Evolutionary conservation across 768 basidiomycete genomes (phyloP).

Genomic region (Hygrophoropsis aurantiaca): DNA sequence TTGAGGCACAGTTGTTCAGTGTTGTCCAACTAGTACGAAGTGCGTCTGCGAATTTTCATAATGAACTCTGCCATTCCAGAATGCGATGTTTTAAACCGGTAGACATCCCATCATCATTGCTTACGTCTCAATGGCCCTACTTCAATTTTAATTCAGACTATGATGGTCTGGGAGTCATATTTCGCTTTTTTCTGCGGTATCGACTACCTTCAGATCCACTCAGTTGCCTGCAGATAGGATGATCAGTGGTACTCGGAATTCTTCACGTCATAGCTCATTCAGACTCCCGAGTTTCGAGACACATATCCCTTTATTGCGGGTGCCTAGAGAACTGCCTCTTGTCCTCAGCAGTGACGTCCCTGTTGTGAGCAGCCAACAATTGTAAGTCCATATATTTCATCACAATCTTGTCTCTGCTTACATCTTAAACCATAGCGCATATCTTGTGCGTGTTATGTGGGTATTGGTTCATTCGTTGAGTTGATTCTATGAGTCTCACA

Average conservation of each 20-base stretch:
- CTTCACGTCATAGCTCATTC: not conserved
- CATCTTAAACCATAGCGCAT: conserved; percentile 30
- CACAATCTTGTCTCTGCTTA: not conserved
- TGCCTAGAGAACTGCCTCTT: conserved; percentile 13
- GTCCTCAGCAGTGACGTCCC: conserved; percentile 21
- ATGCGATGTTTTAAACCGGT: too few relatives aligned
- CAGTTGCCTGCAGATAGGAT: not conserved
- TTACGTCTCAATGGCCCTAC: not conserved
- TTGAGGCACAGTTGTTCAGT: too few relatives aligned
- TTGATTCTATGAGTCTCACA: conserved; percentile 5
- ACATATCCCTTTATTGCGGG: conserved; percentile 22
- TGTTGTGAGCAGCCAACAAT: conserved; percentile 31
- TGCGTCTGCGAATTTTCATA: too few relatives aligned
- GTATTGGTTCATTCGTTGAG: not conserved
- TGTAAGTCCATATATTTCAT: conserved; percentile 23
- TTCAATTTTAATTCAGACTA: not conserved
- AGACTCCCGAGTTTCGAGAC: conserved; percentile 7
- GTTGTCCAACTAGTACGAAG: too few relatives aligned
- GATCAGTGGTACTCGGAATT: not conserved
- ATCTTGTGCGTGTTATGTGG: conserved; percentile 39
- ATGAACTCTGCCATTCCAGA: too few relatives aligned
- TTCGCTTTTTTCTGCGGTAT: not conserved
- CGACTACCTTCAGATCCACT: not conserved
- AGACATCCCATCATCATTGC: not conserved
- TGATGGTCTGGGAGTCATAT: not conserved